These are phyloP conservation scores for Hydrangea macrophylla DNA, from an alignment of 148 eudicot genomes.

Conservation along the genomic window DNA sequence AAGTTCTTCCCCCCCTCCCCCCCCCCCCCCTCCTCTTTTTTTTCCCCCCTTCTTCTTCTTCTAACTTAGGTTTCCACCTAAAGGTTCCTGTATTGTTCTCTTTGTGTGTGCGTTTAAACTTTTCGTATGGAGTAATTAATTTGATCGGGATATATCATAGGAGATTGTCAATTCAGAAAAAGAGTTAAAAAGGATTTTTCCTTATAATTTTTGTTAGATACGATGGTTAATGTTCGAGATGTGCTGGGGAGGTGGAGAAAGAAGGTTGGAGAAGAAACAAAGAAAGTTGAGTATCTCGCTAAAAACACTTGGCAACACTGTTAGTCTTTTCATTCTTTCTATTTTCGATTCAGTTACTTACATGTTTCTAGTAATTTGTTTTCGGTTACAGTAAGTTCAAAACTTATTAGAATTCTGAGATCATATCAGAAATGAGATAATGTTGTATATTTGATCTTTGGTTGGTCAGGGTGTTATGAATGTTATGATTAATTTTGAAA, in stretches of 20 bases:
- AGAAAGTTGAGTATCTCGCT: slow-evolving; percentile 81
- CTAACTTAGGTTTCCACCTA: too few relatives aligned
- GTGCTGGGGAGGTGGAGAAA: slow-evolving; percentile 86
- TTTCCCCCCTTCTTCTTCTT: too few relatives aligned
- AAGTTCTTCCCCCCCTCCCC: too few relatives aligned
- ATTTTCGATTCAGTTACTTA: neutral
- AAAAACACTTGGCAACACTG: slow-evolving; percentile 97
- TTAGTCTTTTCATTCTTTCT: slow-evolving; percentile 20
- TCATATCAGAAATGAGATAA: neutral
- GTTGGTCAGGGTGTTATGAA: neutral
- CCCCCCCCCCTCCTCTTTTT: too few relatives aligned
- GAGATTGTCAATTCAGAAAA: neutral
- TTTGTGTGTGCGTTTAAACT: neutral
- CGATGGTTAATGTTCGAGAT: slow-evolving; percentile 55
- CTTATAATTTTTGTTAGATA: slow-evolving; percentile 30
- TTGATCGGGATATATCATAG: neutral
- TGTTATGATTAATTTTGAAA: neutral
- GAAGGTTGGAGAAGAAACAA: slow-evolving; percentile 75
- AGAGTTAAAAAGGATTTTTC: neutral
- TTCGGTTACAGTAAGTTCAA: neutral
- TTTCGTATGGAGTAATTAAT: too few relatives aligned
- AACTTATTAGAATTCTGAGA: too few relatives aligned
- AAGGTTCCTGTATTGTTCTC: too few relatives aligned
- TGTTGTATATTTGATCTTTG: neutral
- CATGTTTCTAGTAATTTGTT: neutral